These are phyloP conservation scores for Eimeria sp. DNA, from an alignment of 169 alveolate genomes.

Conservation along the genomic window DNA sequence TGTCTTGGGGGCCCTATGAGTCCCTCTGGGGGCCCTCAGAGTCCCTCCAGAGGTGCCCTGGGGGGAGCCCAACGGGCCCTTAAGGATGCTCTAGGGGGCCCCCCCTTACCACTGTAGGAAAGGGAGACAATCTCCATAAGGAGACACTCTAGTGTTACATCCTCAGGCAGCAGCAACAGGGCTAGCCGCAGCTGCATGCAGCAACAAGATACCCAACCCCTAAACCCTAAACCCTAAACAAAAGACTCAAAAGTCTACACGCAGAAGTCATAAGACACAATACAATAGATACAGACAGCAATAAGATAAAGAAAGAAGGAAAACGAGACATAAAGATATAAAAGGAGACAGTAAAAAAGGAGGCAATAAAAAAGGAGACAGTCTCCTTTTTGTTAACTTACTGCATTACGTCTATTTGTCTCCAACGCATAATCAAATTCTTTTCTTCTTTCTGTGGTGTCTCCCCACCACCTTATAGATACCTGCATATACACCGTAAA, in stretches of 20 bases:
- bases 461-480: not conserved
- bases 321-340: too few relatives aligned
- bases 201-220: not conserved
- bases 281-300: not conserved
- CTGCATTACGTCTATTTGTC: constrained; percentile 14
- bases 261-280: not conserved
- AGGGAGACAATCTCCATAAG: constrained; percentile 4
- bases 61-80: too few relatives aligned
- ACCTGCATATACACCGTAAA: not conserved
- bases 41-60: not conserved
- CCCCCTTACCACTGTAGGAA: not conserved
- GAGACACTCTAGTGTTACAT: not conserved
- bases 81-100: not conserved
- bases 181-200: constrained; percentile 51
- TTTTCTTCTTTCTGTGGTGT: not conserved
- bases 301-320: not conserved
- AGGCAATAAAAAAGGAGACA: not conserved
- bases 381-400: not conserved
- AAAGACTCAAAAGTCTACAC: not conserved
- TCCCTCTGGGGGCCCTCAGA: not conserved
- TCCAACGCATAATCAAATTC: not conserved
- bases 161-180: constrained; percentile 41
- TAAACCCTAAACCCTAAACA: not conserved
- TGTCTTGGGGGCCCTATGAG: not conserved
- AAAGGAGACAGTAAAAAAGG: not conserved